phyloP scores from a whole-genome alignment of 192 early-diverging fungal species.

The Ramicandelaber brevisporus region DNA sequence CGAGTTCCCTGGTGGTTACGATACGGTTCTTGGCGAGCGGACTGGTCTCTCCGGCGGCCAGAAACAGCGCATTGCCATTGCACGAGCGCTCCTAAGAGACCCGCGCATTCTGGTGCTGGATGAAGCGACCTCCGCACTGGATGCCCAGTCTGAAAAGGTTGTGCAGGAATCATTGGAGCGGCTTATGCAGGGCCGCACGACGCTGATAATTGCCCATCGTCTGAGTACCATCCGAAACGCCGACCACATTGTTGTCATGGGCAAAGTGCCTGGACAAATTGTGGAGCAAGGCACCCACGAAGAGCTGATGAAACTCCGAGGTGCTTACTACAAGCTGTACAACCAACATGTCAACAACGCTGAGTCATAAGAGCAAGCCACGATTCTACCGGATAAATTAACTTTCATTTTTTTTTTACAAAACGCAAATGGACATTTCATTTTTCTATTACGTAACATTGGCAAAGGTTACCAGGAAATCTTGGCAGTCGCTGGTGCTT shows the following conservation, averaged over 20 bases:
- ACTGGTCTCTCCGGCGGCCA: conserved; percentile 32
- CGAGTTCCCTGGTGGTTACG: conserved; percentile 20
- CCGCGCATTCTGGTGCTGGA: conserved; percentile 51
- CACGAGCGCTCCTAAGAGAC: conserved; percentile 27
- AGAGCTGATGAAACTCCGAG: conserved; percentile 10
- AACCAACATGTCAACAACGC: conserved; percentile 3
- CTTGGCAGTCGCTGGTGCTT: too few relatives aligned
- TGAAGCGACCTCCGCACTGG: conserved; percentile 52
- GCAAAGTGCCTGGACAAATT: conserved; percentile 17
- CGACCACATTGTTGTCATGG: conserved; percentile 50
- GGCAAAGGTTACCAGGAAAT: too few relatives aligned
- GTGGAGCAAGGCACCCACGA: conserved; percentile 18
- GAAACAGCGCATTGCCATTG: conserved; percentile 30
- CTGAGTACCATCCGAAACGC: conserved; percentile 59
- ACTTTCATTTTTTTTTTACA: too few relatives aligned
- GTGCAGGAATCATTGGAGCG: conserved; percentile 52
- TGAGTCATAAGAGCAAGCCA: too few relatives aligned
- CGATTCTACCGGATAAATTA: too few relatives aligned
- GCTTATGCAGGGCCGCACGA: conserved; percentile 45
- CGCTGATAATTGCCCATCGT: conserved; percentile 63
- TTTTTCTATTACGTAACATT: too few relatives aligned
- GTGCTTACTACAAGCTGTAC: conserved; percentile 15
- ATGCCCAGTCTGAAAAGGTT: conserved; percentile 38
- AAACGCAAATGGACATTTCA: too few relatives aligned
- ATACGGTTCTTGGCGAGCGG: conserved; percentile 20